Percentiles rank a stretch among this genome's conserved stretches.
These are phyloP conservation scores for Cyberlindnera nakhonratchasimensis DNA, from an alignment of 805 yeast genomes.

Conservation along the genomic window DNA sequence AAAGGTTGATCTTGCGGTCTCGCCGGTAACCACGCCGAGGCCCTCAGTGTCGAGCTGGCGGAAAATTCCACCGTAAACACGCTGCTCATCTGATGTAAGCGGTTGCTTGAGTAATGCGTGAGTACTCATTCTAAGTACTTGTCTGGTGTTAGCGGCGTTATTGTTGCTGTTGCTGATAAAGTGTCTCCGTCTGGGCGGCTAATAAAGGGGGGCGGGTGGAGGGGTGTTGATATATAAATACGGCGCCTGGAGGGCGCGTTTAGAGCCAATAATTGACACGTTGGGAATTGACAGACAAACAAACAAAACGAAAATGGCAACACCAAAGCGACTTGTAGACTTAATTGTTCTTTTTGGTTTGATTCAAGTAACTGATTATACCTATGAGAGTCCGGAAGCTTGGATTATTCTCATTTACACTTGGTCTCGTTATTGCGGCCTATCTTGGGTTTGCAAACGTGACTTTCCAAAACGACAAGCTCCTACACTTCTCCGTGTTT, in stretches of 20 bases:
- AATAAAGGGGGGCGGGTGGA: background rate
- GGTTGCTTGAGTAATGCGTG: slow-evolving; percentile 32
- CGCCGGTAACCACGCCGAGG: slow-evolving; percentile 84
- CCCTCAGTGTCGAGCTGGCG: slow-evolving; percentile 73
- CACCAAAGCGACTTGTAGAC: too few relatives aligned
- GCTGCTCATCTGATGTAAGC: slow-evolving; percentile 69
- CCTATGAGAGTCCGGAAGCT: slow-evolving; percentile 27
- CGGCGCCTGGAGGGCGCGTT: too few relatives aligned
- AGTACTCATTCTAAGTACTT: slow-evolving; percentile 6
- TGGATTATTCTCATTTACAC: slow-evolving; percentile 35
- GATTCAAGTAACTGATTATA: too few relatives aligned
- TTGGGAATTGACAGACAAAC: slow-evolving; percentile 3
- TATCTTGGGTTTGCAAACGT: slow-evolving; percentile 33
- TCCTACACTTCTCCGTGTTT: slow-evolving; percentile 47
- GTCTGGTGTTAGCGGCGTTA: background rate
- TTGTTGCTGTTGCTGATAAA: background rate
- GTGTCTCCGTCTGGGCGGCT: background rate
- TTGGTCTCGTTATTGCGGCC: slow-evolving; percentile 29
- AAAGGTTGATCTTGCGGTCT: slow-evolving; percentile 73
- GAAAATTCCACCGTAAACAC: slow-evolving; percentile 71
- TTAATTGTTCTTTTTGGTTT: too few relatives aligned
- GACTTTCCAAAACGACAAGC: slow-evolving; percentile 47
- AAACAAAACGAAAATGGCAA: too few relatives aligned
- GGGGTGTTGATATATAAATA: background rate
- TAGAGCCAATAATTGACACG: too few relatives aligned